phyloP scores from a whole-genome alignment of 345 rosid species.

The Alliaria petiolata region DNA sequence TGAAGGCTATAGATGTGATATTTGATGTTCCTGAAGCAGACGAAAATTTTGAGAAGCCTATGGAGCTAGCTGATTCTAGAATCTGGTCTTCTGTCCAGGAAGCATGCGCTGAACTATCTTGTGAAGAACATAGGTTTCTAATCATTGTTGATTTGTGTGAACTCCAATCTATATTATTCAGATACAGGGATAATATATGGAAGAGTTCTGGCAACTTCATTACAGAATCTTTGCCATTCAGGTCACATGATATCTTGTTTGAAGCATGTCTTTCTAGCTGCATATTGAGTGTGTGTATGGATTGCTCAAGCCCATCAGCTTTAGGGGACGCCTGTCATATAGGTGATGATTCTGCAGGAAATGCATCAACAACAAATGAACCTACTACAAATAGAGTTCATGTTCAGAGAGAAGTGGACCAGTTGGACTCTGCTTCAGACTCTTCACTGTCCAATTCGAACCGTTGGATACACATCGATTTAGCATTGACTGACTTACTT shows the following conservation, averaged over 20 bases:
- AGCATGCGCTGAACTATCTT: constrained; percentile 41
- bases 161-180: constrained; percentile 49
- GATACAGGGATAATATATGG: constrained; percentile 41
- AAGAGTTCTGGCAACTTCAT: constrained; percentile 42
- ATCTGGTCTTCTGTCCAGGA: constrained; percentile 55
- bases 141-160: constrained; percentile 40
- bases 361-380: constrained; percentile 33
- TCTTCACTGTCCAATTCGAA: constrained; percentile 28
- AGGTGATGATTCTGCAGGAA: constrained; percentile 34
- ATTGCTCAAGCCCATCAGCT: constrained; percentile 39
- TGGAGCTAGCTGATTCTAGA: constrained; percentile 43
- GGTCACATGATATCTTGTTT: constrained; percentile 50
- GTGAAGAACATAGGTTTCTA: constrained; percentile 50
- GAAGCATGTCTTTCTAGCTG: constrained; percentile 62
- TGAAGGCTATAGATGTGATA: constrained; percentile 55
- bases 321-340: constrained; percentile 27
- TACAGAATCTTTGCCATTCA: constrained; percentile 35
- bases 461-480: constrained; percentile 46
- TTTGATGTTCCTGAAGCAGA: constrained; percentile 48
- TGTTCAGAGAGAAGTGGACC: constrained; percentile 37
- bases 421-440: constrained; percentile 40
- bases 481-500: constrained; percentile 45
- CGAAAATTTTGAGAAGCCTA: constrained; percentile 28
- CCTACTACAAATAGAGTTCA: constrained; percentile 33
- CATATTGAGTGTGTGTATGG: constrained; percentile 43